These are phyloP conservation scores for Tricholomella constricta DNA, from an alignment of 768 basidiomycete genomes.

Conservation along the genomic window DNA sequence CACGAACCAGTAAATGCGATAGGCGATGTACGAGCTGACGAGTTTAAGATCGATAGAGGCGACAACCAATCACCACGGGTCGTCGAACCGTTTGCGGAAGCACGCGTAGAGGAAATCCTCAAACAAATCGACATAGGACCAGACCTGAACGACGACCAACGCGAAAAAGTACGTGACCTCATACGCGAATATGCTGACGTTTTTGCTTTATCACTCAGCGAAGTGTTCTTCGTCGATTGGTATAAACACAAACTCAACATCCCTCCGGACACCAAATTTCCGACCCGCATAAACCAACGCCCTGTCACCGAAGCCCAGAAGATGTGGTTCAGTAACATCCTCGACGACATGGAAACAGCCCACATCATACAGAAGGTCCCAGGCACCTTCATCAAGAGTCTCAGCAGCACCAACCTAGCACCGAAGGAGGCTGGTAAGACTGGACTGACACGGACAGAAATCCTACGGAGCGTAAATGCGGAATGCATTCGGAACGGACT, in stretches of 20 bases:
- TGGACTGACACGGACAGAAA: not conserved
- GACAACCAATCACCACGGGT: slow-evolving; percentile 17
- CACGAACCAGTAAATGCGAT: not conserved
- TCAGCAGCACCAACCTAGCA: slow-evolving; percentile 22
- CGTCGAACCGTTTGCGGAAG: slow-evolving; percentile 25
- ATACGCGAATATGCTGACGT: slow-evolving; percentile 35
- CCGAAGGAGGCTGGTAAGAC: not conserved
- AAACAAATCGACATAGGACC: slow-evolving; percentile 24
- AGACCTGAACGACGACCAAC: slow-evolving; percentile 29
- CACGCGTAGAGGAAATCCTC: slow-evolving; percentile 20
- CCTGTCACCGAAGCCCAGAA: slow-evolving; percentile 31
- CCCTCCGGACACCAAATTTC: slow-evolving; percentile 26
- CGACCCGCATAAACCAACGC: slow-evolving; percentile 30
- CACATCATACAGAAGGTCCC: slow-evolving; percentile 27
- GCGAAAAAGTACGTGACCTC: slow-evolving; percentile 22
- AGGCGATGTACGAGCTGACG: not conserved
- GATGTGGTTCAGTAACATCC: slow-evolving; percentile 26
- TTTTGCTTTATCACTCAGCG: slow-evolving; percentile 39
- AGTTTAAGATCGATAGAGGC: not conserved
- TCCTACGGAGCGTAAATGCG: not conserved
- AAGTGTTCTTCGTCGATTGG: slow-evolving; percentile 29
- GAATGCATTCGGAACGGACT: not conserved
- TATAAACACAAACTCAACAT: slow-evolving; percentile 36
- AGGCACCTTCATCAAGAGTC: not conserved
- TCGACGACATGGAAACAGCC: slow-evolving; percentile 35